A percentile compares a stretch with the other conserved stretches of the same genome.
Evolutionary conservation across 129 eudicot species (phyloP).

Genomic region (Artemisia argyi): DNA sequence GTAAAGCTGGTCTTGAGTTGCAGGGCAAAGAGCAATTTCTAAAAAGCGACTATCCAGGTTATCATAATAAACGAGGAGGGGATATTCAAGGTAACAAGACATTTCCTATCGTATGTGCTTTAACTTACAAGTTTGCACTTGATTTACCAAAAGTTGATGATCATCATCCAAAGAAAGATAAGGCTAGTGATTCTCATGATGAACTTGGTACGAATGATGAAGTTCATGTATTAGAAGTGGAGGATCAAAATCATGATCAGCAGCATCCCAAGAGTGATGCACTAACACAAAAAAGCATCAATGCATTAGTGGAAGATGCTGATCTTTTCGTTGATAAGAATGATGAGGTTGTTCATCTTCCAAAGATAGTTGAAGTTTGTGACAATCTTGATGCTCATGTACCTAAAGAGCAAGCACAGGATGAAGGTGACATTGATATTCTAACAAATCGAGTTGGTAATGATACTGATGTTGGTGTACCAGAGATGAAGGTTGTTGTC

Average conservation of each 20-base stretch:
- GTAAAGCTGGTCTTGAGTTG: slow-evolving; percentile 26
- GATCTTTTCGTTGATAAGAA: slow-evolving; percentile 4
- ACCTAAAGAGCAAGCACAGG: not conserved
- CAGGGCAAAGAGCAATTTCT: slow-evolving; percentile 27
- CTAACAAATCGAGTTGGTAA: not conserved
- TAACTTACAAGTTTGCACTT: slow-evolving; percentile 38
- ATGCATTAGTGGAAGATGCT: not conserved
- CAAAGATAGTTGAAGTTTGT: not conserved
- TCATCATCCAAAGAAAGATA: not conserved
- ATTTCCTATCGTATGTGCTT: slow-evolving; percentile 41
- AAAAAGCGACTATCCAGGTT: slow-evolving; percentile 36
- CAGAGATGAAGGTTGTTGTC: slow-evolving; percentile 10
- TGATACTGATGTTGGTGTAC: not conserved
- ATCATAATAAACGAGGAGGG: slow-evolving; percentile 50
- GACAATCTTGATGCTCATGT: not conserved
- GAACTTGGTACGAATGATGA: not conserved
- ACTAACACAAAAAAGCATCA: not conserved
- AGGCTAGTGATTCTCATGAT: not conserved
- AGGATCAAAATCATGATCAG: not conserved
- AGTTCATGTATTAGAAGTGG: slow-evolving; percentile 7
- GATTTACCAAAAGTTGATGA: slow-evolving; percentile 9
- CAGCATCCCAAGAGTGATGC: not conserved
- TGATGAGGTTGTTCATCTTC: not conserved
- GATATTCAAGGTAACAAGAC: slow-evolving; percentile 24
- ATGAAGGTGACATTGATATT: not conserved